Conservation (phyloP, 441 rosid genomes). For the Gossypium schwendimanii region DNA sequence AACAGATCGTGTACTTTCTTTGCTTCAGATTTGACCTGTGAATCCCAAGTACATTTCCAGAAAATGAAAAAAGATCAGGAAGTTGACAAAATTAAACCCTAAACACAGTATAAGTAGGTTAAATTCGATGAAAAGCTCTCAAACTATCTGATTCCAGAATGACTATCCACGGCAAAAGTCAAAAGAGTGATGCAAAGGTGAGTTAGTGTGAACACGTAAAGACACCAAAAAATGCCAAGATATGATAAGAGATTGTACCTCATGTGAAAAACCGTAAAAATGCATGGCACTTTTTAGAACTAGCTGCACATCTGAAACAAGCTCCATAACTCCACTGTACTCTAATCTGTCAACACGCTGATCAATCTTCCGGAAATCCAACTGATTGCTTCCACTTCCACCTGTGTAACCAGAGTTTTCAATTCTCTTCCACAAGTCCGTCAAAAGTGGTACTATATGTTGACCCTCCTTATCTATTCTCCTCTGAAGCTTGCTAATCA, state of each 20-base stretch:
- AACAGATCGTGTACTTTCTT: constrained; percentile 94
- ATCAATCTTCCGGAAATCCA: constrained; percentile 90
- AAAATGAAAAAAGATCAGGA: not conserved
- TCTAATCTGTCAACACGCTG: constrained; percentile 75
- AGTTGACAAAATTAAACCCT: not conserved
- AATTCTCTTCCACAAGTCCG: constrained; percentile 83
- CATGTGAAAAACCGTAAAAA: constrained; percentile 73
- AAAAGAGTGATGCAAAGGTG: not conserved
- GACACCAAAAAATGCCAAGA: not conserved
- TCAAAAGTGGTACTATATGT: constrained; percentile 86
- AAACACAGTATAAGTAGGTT: not conserved
- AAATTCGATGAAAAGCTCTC: not conserved
- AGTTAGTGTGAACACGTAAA: not conserved
- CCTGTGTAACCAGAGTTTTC: constrained; percentile 50
- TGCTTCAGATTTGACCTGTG: constrained; percentile 93
- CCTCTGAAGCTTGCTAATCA: constrained; percentile 81
- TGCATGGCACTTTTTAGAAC: constrained; percentile 91
- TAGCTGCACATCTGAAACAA: constrained; percentile 77
- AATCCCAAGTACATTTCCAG: constrained; percentile 6
- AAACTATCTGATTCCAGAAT: constrained; percentile 3
- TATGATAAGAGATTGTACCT: constrained; percentile 42
- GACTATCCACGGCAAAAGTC: not conserved
- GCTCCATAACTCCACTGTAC: constrained; percentile 77
- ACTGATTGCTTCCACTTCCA: constrained; percentile 59
- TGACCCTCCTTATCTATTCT: constrained; percentile 91